These are phyloP conservation scores for Backusella mclennaniae DNA, from an alignment of 192 early-diverging fungal species.

Conservation along the genomic window DNA sequence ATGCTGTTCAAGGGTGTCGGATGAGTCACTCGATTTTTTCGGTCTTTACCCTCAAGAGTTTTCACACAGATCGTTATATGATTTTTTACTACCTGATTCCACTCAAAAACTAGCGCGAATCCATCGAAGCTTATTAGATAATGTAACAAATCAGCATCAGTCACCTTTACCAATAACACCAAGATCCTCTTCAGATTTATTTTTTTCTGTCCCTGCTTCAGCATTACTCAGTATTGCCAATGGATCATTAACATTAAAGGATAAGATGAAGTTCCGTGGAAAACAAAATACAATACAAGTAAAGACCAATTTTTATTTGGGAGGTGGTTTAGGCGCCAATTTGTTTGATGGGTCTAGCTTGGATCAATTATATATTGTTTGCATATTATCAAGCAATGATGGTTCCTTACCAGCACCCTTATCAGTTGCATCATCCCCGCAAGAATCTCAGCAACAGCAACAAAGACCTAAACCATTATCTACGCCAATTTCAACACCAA, in stretches of 20 bases:
- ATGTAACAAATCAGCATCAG: constrained; percentile 16
- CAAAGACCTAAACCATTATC: not conserved
- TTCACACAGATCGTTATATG: constrained; percentile 45
- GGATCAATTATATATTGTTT: constrained; percentile 50
- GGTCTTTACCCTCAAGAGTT: constrained; percentile 53
- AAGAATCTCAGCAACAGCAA: not conserved
- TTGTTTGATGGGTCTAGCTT: constrained; percentile 38
- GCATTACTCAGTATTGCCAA: constrained; percentile 29
- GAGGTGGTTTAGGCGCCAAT: constrained; percentile 58
- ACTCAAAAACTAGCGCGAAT: constrained; percentile 32
- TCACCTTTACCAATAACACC: constrained; percentile 17
- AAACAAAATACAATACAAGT: constrained; percentile 39
- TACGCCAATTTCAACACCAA: not conserved
- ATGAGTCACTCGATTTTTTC: constrained; percentile 46
- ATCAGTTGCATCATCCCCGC: not conserved
- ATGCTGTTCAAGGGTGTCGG: constrained; percentile 49
- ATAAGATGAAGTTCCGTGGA: constrained; percentile 40
- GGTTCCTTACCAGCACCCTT: not conserved
- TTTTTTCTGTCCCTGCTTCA: constrained; percentile 28
- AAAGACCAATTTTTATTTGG: constrained; percentile 43
- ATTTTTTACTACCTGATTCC: constrained; percentile 37
- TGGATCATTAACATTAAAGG: constrained; percentile 42
- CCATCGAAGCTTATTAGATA: constrained; percentile 37
- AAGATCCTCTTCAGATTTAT: constrained; percentile 22
- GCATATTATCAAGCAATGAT: not conserved